Evolutionary conservation across 2,329 filamentous ascomycete species (phyloP).

Genomic region (Ophiostoma australiae): DNA sequence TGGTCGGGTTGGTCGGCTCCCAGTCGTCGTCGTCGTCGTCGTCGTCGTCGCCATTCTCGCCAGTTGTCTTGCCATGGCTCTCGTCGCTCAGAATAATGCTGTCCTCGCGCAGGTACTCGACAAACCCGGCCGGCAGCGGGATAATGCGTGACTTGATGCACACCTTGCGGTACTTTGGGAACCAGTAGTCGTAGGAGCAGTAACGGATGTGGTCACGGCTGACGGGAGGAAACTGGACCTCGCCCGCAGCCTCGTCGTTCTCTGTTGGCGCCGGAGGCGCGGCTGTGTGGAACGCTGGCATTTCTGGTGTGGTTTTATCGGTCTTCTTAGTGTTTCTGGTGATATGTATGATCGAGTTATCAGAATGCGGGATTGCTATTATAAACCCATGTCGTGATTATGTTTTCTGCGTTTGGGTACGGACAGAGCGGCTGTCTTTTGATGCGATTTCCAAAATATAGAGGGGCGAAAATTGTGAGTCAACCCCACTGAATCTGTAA

Average conservation of each 20-base stretch:
- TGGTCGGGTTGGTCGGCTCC: constrained; percentile 38
- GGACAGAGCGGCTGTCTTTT: neutral
- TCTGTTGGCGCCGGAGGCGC: constrained; percentile 16
- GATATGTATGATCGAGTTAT: neutral
- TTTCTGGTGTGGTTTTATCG: constrained; percentile 23
- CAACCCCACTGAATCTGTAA: constrained; percentile 18
- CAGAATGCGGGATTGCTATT: neutral
- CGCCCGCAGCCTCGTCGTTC: constrained; percentile 17
- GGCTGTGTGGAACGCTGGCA: constrained; percentile 32
- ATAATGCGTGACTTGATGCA: constrained; percentile 85
- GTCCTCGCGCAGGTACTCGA: constrained; percentile 84
- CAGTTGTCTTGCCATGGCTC: constrained; percentile 43
- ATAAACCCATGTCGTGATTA: neutral
- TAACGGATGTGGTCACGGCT: constrained; percentile 83
- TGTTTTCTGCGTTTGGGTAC: neutral
- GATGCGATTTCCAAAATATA: neutral
- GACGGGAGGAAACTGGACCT: constrained; percentile 72
- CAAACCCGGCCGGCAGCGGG: constrained; percentile 66
- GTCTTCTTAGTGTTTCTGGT: neutral
- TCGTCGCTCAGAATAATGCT: constrained; percentile 83
- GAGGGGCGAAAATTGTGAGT: constrained; percentile 23
- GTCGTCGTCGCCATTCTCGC: constrained; percentile 35
- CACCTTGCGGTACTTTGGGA: constrained; percentile 68
- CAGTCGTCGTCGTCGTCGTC: constrained; percentile 56
- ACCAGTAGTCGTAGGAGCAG: constrained; percentile 92